A percentile compares a stretch with the other conserved stretches of the same genome.
Evolutionary conservation across 345 rosid genomes (phyloP).

Genomic region (Sisymbrium irio): DNA sequence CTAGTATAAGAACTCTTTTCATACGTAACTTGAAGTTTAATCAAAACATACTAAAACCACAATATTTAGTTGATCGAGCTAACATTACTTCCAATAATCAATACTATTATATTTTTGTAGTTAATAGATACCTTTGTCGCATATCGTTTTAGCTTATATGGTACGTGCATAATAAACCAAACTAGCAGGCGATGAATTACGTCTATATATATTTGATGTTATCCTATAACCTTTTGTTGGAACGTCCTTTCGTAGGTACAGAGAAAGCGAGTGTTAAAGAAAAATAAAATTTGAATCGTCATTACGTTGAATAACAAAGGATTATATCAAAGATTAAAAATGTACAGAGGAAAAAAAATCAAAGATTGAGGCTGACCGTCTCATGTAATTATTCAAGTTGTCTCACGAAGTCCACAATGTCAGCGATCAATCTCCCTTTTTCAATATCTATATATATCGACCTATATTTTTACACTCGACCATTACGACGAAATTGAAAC

Average conservation of each 20-base stretch:
- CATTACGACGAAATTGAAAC: background rate
- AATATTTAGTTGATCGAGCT: background rate
- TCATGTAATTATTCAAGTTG: constrained; percentile 10
- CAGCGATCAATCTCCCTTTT: constrained; percentile 17
- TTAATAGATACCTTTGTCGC: constrained; percentile 5
- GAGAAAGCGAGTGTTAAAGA: constrained; percentile 27
- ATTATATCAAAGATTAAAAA: background rate
- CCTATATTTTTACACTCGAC: background rate
- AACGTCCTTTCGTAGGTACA: background rate
- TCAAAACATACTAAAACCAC: background rate
- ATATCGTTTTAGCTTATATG: background rate
- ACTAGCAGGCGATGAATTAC: constrained; percentile 13
- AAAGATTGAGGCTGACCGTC: constrained; percentile 17
- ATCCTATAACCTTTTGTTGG: background rate
- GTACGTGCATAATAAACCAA: constrained; percentile 20
- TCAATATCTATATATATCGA: no score
- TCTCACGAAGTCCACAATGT: constrained; percentile 27
- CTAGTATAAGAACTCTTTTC: background rate
- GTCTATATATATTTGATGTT: background rate
- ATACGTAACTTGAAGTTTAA: background rate
- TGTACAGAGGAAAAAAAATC: background rate
- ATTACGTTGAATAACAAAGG: constrained; percentile 16
- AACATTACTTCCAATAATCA: background rate
- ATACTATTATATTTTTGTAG: background rate
- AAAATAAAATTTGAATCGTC: constrained; percentile 15